These are phyloP conservation scores for Globisporangium spiculum DNA, from an alignment of 352 stramenopile genomes.

Conservation along the genomic window DNA sequence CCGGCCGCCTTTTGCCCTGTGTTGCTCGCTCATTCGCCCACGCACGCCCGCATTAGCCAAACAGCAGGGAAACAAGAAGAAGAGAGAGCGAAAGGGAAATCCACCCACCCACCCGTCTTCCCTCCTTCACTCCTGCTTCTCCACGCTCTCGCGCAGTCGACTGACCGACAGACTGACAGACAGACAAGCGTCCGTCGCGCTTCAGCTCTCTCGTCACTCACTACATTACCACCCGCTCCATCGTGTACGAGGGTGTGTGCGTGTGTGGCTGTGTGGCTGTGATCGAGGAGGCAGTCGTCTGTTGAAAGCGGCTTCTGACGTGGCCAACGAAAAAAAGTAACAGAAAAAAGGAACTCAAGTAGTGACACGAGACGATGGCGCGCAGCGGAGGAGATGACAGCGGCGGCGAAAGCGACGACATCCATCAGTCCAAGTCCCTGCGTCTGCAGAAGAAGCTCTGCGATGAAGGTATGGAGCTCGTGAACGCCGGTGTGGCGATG, in stretches of 20 bases:
- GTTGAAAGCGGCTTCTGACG: no score
- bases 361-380: not conserved
- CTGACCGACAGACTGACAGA: no score
- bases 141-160: not conserved
- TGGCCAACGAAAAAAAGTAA: not conserved
- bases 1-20: not conserved
- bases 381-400: conserved; percentile 28
- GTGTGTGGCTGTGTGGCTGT: no score
- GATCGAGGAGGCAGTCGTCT: no score
- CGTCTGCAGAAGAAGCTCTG: conserved; percentile 75
- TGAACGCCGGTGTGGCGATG: conserved; percentile 76
- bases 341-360: not conserved
- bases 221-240: not conserved
- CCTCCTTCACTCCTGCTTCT: not conserved
- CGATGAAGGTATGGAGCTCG: conserved; percentile 77
- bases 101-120: not conserved
- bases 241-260: not conserved
- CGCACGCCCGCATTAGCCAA: not conserved
- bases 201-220: no score
- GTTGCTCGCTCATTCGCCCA: not conserved
- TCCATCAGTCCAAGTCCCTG: conserved; percentile 54
- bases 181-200: no score
- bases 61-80: conserved; percentile 5
- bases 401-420: conserved; percentile 62
- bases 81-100: not conserved